Base-by-base conservation (phyloP, 1,284 basidiomycete genomes). In the Cryptococcus sp. region DNA sequence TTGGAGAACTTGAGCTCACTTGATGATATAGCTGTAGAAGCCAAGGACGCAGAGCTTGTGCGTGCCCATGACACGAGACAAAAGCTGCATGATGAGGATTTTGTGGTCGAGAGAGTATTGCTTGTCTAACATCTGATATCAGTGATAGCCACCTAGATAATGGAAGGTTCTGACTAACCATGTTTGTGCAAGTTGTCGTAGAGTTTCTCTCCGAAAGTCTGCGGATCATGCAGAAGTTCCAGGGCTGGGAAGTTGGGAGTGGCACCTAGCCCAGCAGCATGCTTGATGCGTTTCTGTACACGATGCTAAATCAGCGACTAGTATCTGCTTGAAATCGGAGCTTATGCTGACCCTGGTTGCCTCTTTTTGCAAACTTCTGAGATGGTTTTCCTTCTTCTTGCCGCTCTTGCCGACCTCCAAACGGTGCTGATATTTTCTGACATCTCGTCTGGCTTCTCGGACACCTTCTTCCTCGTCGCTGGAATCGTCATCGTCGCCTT, bases 1-100 rank as follows among this genome's bases (percentile, higher is more conserved):
- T 16, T 34, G 2, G 25, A 20, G 22, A 23, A 19, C n/a, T 8
- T 23, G 5, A 44, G 59, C 72, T 57, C 57, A 77, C 78, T 84
- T 84, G 81, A 96, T 83, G 74, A 97, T 86, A 81, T 97, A 99
- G 19, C 91, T 91, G 82, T 99, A 99, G 80, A 98, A 97, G n/a
- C 88, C 86, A 50, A 99, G 87, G 38, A 99, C 87, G 74, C 88
- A 93, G 58, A 96, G 86, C 77, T 94, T 93, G 81, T 99, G 95
- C 1, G 85, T 81, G 40, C 92, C 90, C 86, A 94, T 95, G 53
- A 98, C 89, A 50, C 96, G 87, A n/a, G 91, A 90, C 50, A 99
- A 85, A 41, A 99, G 87, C 76, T 98, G 93, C 92, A 99, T 96
- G 72, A 97, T 84, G 63, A 98, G 84, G 59, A 99, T 89, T 80